Evolutionary conservation across 2,329 filamentous ascomycete species (phyloP).

Genomic region (Teratosphaeria destructans): DNA sequence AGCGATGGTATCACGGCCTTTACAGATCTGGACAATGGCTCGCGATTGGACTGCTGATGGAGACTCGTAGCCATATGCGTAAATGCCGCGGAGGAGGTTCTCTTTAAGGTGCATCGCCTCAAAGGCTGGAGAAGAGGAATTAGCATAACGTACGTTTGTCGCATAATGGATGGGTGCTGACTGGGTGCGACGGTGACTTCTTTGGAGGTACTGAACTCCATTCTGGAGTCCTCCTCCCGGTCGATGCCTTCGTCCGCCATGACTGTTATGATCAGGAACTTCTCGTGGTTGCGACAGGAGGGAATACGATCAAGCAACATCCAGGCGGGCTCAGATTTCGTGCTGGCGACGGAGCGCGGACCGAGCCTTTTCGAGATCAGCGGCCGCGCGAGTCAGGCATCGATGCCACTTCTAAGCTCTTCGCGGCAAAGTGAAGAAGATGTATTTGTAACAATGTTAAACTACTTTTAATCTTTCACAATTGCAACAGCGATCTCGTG

Average conservation of each 20-base stretch:
- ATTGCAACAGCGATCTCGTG: background rate
- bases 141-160: background rate
- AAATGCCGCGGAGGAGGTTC: slow-evolving; percentile 80
- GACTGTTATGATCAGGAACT: slow-evolving; percentile 1
- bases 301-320: background rate
- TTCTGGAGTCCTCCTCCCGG: slow-evolving; percentile 85
- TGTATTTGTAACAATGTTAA: background rate
- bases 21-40: slow-evolving; percentile 97
- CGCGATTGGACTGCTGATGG: slow-evolving; percentile 95
- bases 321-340: background rate
- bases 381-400: background rate
- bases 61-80: slow-evolving; percentile 97
- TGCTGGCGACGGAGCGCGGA: background rate
- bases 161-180: slow-evolving; percentile 36
- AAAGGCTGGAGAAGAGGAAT: slow-evolving; percentile 1
- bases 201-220: slow-evolving; percentile 97
- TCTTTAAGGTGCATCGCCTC: slow-evolving; percentile 97
- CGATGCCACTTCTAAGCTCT: background rate
- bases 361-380: background rate
- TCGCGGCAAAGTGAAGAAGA: background rate
- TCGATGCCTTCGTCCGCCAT: slow-evolving; percentile 88
- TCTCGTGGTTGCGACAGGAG: background rate
- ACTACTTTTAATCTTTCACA: background rate
- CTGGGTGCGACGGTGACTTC: slow-evolving; percentile 61
- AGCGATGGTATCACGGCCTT: slow-evolving; percentile 95